Evolutionary conservation across 148 eudicot genomes (phyloP).

Genomic region (Rhododendron henanense): DNA sequence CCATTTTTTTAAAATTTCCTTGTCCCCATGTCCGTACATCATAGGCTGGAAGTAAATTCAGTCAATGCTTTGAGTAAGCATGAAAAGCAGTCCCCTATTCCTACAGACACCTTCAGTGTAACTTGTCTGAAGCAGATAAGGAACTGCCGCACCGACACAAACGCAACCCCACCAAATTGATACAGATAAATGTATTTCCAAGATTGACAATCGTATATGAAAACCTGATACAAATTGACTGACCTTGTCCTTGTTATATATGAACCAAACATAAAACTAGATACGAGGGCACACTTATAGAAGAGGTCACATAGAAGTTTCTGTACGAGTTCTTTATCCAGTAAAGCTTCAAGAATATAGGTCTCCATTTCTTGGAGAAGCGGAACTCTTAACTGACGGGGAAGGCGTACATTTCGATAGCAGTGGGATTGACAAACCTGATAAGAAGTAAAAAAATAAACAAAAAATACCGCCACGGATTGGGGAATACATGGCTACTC

Average conservation of each 20-base stretch:
- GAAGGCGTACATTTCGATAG: constrained; percentile 56
- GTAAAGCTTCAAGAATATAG: constrained; percentile 47
- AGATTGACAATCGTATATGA: background rate
- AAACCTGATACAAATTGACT: background rate
- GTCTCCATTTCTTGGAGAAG: constrained; percentile 74
- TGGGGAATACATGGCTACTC: background rate
- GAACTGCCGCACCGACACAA: background rate
- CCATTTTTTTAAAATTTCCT: too few species aligned
- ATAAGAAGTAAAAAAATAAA: constrained; percentile 8
- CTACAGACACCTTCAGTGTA: background rate
- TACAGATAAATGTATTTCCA: background rate
- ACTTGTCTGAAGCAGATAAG: background rate
- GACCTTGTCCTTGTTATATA: constrained; percentile 74
- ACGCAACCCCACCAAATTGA: constrained; percentile 1
- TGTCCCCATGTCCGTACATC: background rate
- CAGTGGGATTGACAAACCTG: constrained; percentile 20
- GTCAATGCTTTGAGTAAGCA: background rate
- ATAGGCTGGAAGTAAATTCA: background rate
- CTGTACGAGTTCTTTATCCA: constrained; percentile 39
- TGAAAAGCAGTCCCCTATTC: background rate
- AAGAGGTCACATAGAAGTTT: constrained; percentile 57
- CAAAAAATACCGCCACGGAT: background rate
- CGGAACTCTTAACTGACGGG: constrained; percentile 56
- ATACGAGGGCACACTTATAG: constrained; percentile 55
- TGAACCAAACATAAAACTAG: constrained; percentile 65